phyloP scores from a whole-genome alignment of 306 rosid genomes.

The Hippophae tibetana region DNA sequence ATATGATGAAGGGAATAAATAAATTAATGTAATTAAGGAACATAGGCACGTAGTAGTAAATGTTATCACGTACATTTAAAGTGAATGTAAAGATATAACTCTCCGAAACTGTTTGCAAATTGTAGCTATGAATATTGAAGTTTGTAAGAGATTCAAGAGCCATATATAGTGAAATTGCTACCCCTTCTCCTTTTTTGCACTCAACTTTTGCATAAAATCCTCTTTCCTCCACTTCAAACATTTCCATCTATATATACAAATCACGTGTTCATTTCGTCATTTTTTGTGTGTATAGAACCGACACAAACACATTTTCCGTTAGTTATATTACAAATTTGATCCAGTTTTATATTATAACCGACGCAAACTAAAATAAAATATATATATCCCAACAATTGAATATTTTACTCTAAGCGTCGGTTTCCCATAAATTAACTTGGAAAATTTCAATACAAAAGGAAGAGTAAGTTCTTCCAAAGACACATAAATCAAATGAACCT shows the following conservation, averaged over 20 bases:
- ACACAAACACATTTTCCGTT: neutral
- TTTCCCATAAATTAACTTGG: too few relatives aligned
- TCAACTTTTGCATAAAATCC: conserved; percentile 48
- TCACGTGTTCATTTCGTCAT: neutral
- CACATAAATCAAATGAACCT: conserved; percentile 25
- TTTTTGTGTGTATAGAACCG: neutral
- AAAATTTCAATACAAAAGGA: too few relatives aligned
- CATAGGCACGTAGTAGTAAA: neutral
- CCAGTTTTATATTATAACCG: too few relatives aligned
- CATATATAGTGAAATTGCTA: conserved; percentile 44
- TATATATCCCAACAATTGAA: too few relatives aligned
- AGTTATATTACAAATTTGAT: neutral
- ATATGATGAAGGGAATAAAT: neutral
- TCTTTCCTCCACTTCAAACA: conserved; percentile 67
- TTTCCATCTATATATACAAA: conserved; percentile 34
- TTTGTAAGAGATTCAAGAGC: conserved; percentile 56
- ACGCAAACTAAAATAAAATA: too few relatives aligned
- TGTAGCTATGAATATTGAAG: conserved; percentile 51
- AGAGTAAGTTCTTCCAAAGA: neutral
- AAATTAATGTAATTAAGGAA: neutral
- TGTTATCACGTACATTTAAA: conserved; percentile 29
- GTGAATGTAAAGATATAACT: conserved; percentile 46
- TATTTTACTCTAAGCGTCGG: too few relatives aligned
- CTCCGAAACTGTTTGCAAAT: conserved; percentile 41
- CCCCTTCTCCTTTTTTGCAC: conserved; percentile 52